Evolutionary conservation across 202 grass and related monocot genomes (phyloP), one percentile per base, ranked within the genome.

Genomic region (Setaria viridis): DNA sequence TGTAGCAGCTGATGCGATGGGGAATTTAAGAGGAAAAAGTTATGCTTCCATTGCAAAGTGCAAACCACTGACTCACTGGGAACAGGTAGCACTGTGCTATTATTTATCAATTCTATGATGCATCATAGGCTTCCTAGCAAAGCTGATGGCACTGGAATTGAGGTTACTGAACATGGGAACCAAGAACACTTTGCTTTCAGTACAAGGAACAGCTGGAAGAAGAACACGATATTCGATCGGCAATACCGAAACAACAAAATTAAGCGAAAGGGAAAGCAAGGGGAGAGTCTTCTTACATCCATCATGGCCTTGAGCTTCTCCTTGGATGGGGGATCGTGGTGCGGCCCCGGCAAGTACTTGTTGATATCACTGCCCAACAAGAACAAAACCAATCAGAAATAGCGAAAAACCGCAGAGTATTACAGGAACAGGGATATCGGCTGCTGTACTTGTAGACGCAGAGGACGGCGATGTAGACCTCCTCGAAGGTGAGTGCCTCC

Each of bases 401-500:
- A 48, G 20, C 2, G 20, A 10, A 41, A 3, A 60, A 60, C 9
- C 39, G 32, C 11, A 69, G 34, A 43, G 62, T 12, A 12, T 57
- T 30, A 66, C 3, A 43, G 13, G 0, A 39, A 16, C 6, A 9
- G 30, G 41, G 54, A 47, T 66, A 11, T 42, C 11, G 4, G 64
- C 0, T 11, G 37, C 0, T 48, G 62, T 92, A 99, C 96, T 95
- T 99, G 93, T 92, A 99, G 68, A 99, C 88, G 86, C 91, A 89
- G 70, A 98, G 96, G 70, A 98, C 93, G 87, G 96, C 91, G 86
- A 95, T 95, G 85, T 99, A 95, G 82, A 99, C 89, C 70, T 95
- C 88, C 49, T 92, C 89, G 80, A 98, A 98, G 72, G 91, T 85
- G 67, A 98, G 89, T 2, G 86, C 91, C 19, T 87, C 89, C 76